Evolutionary conservation across 192 early-diverging fungal species (phyloP).

Genomic region (Backusella australiensis): DNA sequence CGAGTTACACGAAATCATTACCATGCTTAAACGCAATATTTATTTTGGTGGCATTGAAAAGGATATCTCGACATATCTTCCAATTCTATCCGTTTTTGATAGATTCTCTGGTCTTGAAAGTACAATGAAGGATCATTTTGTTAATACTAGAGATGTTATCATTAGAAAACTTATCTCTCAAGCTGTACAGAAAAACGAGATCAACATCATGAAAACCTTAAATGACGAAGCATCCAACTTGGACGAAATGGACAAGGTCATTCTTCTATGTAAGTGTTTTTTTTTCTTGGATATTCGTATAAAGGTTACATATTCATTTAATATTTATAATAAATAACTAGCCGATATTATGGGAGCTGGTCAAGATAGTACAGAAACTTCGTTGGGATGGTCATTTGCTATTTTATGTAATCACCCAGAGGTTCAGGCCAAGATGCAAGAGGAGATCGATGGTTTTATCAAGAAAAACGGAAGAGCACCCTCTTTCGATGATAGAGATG

Average conservation of each 20-base stretch:
- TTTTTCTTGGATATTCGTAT: neutral
- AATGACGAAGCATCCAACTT: neutral
- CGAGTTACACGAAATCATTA: neutral
- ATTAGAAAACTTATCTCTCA: neutral
- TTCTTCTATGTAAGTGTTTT: neutral
- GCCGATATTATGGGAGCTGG: constrained; percentile 9
- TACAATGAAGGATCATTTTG: neutral
- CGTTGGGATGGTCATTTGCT: constrained; percentile 16
- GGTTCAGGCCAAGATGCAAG: constrained; percentile 3
- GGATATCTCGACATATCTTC: neutral
- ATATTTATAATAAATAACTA: neutral
- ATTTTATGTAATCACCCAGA: constrained; percentile 16
- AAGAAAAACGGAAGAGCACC: constrained; percentile 1
- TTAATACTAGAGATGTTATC: neutral
- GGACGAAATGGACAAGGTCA: neutral
- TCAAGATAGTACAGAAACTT: constrained; percentile 3
- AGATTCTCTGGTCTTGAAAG: neutral
- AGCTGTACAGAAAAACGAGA: neutral
- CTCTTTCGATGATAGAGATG: neutral
- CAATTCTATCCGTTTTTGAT: neutral
- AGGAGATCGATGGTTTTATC: constrained; percentile 17
- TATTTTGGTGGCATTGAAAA: constrained; percentile 5
- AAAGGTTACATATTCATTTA: neutral
- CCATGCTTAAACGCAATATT: neutral
- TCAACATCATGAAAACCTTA: neutral